A percentile compares a stretch with the other conserved stretches of the same genome.
phyloP scores from a whole-genome alignment of 2,329 filamentous ascomycete genomes.

The Xylariales sp. region DNA sequence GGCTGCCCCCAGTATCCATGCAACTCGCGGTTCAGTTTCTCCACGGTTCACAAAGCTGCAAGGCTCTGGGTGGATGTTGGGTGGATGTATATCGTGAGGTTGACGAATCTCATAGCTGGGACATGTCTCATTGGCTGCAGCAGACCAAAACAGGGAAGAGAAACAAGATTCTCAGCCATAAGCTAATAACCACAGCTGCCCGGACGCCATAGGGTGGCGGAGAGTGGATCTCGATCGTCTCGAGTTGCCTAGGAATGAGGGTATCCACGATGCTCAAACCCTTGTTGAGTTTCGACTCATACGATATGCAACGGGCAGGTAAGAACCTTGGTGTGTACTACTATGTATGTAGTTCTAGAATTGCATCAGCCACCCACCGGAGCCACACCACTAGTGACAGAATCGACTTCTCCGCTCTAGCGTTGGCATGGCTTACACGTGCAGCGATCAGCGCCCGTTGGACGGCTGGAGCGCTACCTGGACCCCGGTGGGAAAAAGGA shows the following conservation, averaged over 20 bases:
- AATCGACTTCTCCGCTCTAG: not conserved
- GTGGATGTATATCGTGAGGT: too few species aligned
- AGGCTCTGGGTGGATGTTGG: too few species aligned
- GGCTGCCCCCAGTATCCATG: too few species aligned
- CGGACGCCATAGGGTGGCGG: slow-evolving; percentile 3
- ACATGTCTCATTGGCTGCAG: slow-evolving; percentile 3
- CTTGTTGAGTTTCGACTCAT: slow-evolving; percentile 4
- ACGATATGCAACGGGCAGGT: slow-evolving; percentile 8
- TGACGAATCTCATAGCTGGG: not conserved
- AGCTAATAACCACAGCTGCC: not conserved
- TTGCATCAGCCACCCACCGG: slow-evolving; percentile 9
- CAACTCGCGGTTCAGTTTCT: too few species aligned
- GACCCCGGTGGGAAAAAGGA: too few species aligned
- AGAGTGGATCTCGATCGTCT: slow-evolving; percentile 12
- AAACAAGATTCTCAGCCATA: slow-evolving; percentile 12
- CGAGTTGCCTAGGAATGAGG: not conserved
- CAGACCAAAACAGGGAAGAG: slow-evolving; percentile 2
- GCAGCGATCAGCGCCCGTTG: too few species aligned
- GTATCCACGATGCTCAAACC: not conserved
- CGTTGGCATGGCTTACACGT: not conserved
- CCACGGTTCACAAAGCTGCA: too few species aligned
- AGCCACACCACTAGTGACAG: slow-evolving; percentile 6
- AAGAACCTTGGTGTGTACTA: not conserved
- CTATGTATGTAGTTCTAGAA: slow-evolving; percentile 1
- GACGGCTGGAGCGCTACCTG: too few species aligned